phyloP scores from a whole-genome alignment of 768 basidiomycete genomes.

The Gymnopilus dilepis region DNA sequence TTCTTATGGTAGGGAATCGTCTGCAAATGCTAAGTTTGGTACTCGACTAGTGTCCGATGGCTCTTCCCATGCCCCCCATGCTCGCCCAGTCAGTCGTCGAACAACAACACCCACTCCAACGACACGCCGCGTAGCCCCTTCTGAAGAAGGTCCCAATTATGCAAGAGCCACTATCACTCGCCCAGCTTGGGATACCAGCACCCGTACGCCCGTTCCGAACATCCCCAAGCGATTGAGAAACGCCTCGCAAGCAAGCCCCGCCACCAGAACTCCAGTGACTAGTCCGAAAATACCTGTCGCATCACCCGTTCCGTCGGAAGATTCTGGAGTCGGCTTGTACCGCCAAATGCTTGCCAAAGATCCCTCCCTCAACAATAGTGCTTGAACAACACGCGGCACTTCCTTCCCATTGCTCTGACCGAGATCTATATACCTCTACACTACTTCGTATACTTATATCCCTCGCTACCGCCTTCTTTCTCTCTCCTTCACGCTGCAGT shows the following conservation, averaged over 20 bases:
- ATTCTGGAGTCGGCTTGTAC: slow-evolving; percentile 86
- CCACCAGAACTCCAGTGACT: slow-evolving; percentile 46
- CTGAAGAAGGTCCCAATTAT: slow-evolving; percentile 69
- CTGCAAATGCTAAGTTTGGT: slow-evolving; percentile 93
- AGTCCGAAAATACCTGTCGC: slow-evolving; percentile 49
- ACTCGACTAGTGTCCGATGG: slow-evolving; percentile 77
- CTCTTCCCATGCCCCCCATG: slow-evolving; percentile 43
- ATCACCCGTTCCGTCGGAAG: slow-evolving; percentile 80
- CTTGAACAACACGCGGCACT: slow-evolving; percentile 19
- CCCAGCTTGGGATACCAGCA: slow-evolving; percentile 75
- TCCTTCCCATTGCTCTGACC: slow-evolving; percentile 19
- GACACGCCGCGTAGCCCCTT: slow-evolving; percentile 48
- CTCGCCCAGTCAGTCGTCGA: slow-evolving; percentile 69
- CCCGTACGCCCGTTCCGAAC: slow-evolving; percentile 38
- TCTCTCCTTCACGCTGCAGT: slow-evolving; percentile 26
- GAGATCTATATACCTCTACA: slow-evolving; percentile 31
- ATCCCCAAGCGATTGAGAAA: slow-evolving; percentile 68
- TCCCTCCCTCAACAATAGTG: slow-evolving; percentile 59
- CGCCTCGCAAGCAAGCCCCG: slow-evolving; percentile 73
- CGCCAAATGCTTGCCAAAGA: slow-evolving; percentile 82
- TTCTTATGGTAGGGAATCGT: slow-evolving; percentile 79
- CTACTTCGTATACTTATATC: slow-evolving; percentile 29
- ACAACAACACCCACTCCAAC: slow-evolving; percentile 53
- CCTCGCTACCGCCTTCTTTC: slow-evolving; percentile 19
- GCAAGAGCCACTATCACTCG: slow-evolving; percentile 76